Conservation (phyloP, 2,329 filamentous ascomycete species). For the Cladorrhinum sp. region DNA sequence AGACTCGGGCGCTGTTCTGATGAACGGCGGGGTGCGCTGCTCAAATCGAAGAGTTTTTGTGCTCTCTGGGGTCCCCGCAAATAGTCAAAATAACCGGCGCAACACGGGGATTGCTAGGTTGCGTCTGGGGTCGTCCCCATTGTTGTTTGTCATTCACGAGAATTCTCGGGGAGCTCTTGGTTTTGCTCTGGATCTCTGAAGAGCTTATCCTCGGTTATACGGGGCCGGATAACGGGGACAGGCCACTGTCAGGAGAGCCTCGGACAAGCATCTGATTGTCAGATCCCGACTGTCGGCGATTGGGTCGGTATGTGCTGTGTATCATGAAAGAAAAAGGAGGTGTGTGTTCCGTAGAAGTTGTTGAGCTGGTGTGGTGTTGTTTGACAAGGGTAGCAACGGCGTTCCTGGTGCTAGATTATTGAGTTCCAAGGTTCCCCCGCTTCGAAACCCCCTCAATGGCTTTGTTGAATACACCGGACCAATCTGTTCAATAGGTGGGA, state of each 20-base stretch:
- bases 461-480: no score
- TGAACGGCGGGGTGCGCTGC: no score
- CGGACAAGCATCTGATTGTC: background rate
- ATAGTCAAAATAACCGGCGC: background rate
- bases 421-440: background rate
- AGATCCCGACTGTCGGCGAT: slow-evolving; percentile 15
- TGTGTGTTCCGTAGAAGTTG: background rate
- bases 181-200: background rate
- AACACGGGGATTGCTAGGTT: background rate
- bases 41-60: no score
- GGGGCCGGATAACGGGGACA: slow-evolving; percentile 18
- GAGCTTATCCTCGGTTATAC: slow-evolving; percentile 30
- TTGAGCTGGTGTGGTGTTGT: background rate
- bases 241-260: slow-evolving; percentile 7
- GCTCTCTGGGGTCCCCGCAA: background rate
- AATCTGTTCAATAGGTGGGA: background rate
- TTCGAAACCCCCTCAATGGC: background rate
- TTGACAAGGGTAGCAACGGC: slow-evolving; percentile 14
- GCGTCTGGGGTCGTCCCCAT: background rate
- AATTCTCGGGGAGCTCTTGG: slow-evolving; percentile 11
- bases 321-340: background rate
- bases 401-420: background rate
- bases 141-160: slow-evolving; percentile 12
- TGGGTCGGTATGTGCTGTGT: background rate
- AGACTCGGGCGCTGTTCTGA: background rate